Conservation (phyloP, 2,329 filamentous ascomycete genomes). For the Stemphylium beticola region DNA sequence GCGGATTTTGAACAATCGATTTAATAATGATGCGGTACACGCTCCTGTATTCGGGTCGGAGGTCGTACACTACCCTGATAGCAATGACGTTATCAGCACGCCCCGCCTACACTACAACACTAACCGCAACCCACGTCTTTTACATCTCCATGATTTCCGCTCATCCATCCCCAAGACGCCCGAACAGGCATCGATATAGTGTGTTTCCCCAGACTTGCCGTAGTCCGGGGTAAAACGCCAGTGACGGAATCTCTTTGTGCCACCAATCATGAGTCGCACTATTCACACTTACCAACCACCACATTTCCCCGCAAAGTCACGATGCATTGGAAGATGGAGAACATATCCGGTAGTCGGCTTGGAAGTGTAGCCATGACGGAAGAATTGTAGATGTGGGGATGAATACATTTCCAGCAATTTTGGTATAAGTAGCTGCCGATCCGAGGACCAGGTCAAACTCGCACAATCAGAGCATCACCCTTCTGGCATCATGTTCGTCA, state of each 20-base stretch:
- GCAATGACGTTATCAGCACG: neutral
- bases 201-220: conserved; percentile 11
- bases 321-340: neutral
- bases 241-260: conserved; percentile 6
- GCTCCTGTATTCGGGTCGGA: no score
- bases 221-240: neutral
- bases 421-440: conserved; percentile 4
- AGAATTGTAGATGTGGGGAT: conserved; percentile 3
- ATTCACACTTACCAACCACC: neutral
- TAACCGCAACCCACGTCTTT: neutral
- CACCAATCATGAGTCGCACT: conserved; percentile 15
- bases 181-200: neutral
- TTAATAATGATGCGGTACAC: no score
- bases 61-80: neutral
- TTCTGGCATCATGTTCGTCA: neutral
- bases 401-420: neutral
- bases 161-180: neutral
- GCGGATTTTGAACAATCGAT: no score
- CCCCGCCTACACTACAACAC: neutral
- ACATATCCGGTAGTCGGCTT: neutral
- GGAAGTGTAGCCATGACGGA: conserved; percentile 1
- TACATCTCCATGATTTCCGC: neutral
- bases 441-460: neutral
- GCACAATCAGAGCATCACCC: neutral
- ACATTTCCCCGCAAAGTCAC: conserved; percentile 10